Base-by-base conservation (phyloP, 352 stramenopile species). In the Nothophytophthora sp. region DNA sequence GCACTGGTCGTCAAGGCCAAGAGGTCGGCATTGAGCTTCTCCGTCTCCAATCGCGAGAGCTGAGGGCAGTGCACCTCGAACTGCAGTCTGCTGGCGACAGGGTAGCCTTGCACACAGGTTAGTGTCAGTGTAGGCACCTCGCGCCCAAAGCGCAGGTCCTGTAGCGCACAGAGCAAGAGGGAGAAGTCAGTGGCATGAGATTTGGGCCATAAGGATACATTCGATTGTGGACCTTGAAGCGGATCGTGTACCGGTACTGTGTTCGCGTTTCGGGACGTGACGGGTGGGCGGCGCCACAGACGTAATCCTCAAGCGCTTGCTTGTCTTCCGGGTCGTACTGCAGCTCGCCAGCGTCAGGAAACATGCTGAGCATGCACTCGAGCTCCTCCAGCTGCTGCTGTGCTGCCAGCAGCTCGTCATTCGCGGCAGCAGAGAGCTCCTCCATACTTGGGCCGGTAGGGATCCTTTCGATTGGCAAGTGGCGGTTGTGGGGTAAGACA, bases 331-430 rank as follows among this genome's bases (percentile, higher is more conserved):
- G 42, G 37, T 86, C 64, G 7, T 76, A 62, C 1, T 51, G 32
- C 10, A 92, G 35, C 63, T 90, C 81, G 1, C 74, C 40, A 0
- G 29, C 37, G 12, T 47, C 55, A 1, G 63, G 70, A 37, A 92
- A 92, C 78, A 92, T 92, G 58, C 81, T 90, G 9, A 68, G 39
- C 61, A 92, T 78, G 54, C 81, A 92, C 49, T 86, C 78, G n/a
- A 88, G 63, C 62, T 92, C 81, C 15, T 90, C 78, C 38, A 78
- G 50, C 60, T 90, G 78, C 53, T 74, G 64, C 29, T 70, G 34
- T 18, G 29, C 34, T 16, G 60, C 35, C 24, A 33, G 52, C 10
- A 50, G 32, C 19, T 33, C 44, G 19, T 15, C 39, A 37, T n/a
- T n/a, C n/a, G n/a, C n/a, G n/a, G n/a, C n/a, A n/a, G n/a, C n/a